These are phyloP conservation scores for Eucalyptus sp. DNA, from an alignment of 345 rosid species.

Conservation along the genomic window DNA sequence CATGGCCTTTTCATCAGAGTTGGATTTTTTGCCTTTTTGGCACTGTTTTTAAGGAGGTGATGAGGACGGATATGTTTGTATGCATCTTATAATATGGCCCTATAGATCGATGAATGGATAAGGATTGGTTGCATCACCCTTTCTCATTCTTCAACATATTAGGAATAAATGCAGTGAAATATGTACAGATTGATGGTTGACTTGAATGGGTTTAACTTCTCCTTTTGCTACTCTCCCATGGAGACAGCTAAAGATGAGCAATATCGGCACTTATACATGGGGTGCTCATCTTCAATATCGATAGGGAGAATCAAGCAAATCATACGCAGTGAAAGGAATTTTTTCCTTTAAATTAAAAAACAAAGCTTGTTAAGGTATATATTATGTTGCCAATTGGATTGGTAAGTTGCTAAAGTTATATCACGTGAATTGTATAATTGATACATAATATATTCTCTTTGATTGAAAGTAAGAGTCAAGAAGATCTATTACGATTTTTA, in stretches of 20 bases:
- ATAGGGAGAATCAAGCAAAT: not conserved
- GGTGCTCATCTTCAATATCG: not conserved
- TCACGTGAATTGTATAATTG: fast-evolving
- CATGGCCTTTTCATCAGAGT: not conserved
- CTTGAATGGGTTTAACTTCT: not conserved
- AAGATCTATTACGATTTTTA: not conserved
- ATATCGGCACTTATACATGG: not conserved
- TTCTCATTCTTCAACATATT: not conserved
- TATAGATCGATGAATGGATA: not conserved
- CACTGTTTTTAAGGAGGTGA: not conserved
- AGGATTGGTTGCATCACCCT: not conserved
- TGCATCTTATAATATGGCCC: not conserved
- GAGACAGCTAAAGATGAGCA: not conserved
- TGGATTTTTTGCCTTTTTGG: not conserved
- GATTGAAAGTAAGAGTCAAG: not conserved
- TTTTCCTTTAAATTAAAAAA: not conserved
- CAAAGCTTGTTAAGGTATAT: not conserved
- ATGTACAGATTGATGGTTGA: not conserved
- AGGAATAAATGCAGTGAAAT: not conserved
- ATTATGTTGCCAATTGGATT: not conserved
- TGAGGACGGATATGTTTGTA: not conserved
- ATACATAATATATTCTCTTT: not conserved
- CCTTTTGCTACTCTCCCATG: not conserved
- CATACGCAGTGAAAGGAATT: not conserved
- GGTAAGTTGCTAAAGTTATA: too few relatives aligned